Percentiles rank a stretch among this genome's conserved stretches.
phyloP scores from a whole-genome alignment of 2,329 filamentous ascomycete genomes.

The Scedosporium apiospermum region DNA sequence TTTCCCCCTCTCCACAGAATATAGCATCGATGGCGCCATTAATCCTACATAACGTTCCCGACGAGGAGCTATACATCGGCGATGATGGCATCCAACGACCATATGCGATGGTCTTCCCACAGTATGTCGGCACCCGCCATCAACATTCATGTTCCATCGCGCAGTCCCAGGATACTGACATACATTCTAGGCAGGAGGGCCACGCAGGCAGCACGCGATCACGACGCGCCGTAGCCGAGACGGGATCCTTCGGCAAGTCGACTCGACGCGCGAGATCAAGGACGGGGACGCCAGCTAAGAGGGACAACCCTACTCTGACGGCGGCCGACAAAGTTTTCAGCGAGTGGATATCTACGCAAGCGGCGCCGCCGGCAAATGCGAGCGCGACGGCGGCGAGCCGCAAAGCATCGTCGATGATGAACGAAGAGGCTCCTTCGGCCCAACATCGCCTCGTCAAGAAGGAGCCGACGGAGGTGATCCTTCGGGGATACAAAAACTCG shows the following conservation, averaged over 20 bases:
- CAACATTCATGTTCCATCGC: neutral
- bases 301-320: slow-evolving; percentile 52
- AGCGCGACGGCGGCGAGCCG: slow-evolving; percentile 18
- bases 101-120: slow-evolving; percentile 57
- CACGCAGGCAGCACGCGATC: slow-evolving; percentile 37
- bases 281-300: slow-evolving; percentile 47
- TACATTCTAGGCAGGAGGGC: slow-evolving; percentile 38
- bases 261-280: slow-evolving; percentile 53
- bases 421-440: slow-evolving; percentile 21
- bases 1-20: neutral
- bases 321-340: slow-evolving; percentile 54
- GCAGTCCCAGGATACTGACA: slow-evolving; percentile 3
- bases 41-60: slow-evolving; percentile 59
- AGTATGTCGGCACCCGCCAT: slow-evolving; percentile 31
- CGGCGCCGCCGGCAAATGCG: slow-evolving; percentile 17
- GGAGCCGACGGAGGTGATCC: slow-evolving; percentile 62
- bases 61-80: slow-evolving; percentile 57
- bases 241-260: slow-evolving; percentile 59
- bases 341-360: slow-evolving; percentile 43
- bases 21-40: slow-evolving; percentile 47
- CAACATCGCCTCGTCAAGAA: slow-evolving; percentile 26
- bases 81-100: slow-evolving; percentile 56
- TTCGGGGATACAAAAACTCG: slow-evolving; percentile 66
- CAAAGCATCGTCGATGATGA: slow-evolving; percentile 14
- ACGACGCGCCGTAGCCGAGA: slow-evolving; percentile 46